phyloP scores from a whole-genome alignment of 148 eudicot genomes.

The Gaultheria prostrata region DNA sequence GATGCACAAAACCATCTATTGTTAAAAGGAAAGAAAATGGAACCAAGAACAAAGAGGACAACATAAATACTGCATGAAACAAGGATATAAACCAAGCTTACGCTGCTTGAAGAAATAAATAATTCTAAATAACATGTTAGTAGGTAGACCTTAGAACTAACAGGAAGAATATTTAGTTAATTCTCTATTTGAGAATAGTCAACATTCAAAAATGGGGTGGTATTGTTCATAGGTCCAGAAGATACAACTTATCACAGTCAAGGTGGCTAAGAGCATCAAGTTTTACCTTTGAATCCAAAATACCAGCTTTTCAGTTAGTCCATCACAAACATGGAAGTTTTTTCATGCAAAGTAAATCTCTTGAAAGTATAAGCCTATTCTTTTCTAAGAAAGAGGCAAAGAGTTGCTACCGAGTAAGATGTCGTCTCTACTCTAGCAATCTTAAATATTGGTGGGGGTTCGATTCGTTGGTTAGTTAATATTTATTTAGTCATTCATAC shows the following conservation, averaged over 20 bases:
- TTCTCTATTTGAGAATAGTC: neutral
- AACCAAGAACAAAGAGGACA: neutral
- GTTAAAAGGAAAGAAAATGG: slow-evolving; percentile 15
- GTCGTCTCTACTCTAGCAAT: neutral
- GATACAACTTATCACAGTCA: neutral
- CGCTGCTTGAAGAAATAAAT: neutral
- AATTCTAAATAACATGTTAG: neutral
- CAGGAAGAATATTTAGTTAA: neutral
- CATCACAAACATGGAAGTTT: neutral
- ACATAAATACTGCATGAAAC: neutral
- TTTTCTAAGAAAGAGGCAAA: too few relatives aligned
- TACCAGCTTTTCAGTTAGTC: neutral
- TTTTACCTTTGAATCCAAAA: neutral
- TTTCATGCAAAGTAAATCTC: neutral
- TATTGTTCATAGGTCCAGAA: neutral
- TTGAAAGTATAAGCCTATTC: neutral
- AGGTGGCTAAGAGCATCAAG: neutral
- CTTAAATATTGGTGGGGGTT: too few relatives aligned
- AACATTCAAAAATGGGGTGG: neutral
- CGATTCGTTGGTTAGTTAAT: too few relatives aligned
- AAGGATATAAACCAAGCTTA: slow-evolving; percentile 9
- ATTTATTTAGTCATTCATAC: too few relatives aligned
- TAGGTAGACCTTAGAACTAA: neutral
- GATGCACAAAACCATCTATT: slow-evolving; percentile 53
- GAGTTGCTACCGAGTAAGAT: neutral